These are phyloP conservation scores for Entomortierella chlamydospora DNA, from an alignment of 192 early-diverging fungal species.

Conservation along the genomic window DNA sequence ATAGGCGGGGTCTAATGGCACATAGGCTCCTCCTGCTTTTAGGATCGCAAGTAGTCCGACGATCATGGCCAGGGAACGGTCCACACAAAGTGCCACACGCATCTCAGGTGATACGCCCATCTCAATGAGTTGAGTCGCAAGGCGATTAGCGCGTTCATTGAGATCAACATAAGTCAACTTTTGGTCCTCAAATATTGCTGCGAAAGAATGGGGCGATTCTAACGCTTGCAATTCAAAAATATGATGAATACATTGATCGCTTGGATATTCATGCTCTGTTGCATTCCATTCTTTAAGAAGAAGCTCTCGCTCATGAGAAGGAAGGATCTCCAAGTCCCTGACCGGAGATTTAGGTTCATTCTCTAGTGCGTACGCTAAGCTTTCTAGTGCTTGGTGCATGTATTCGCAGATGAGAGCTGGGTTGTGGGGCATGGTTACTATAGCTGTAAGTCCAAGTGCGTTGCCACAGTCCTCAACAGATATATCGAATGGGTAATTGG, in stretches of 20 bases:
- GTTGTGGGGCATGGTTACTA: background rate
- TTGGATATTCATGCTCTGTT: background rate
- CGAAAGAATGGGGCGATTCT: background rate
- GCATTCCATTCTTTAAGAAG: conserved; percentile 12
- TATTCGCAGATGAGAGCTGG: background rate
- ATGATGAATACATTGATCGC: background rate
- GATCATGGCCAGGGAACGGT: conserved; percentile 6
- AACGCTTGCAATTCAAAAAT: conserved; percentile 4
- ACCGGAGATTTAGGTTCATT: background rate
- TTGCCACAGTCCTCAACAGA: background rate
- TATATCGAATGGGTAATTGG: conserved; percentile 14
- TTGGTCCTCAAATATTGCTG: conserved; percentile 13
- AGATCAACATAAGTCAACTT: conserved; percentile 13
- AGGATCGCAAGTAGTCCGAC: conserved; percentile 39
- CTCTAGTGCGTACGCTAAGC: conserved; percentile 1
- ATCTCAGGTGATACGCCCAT: conserved; percentile 5
- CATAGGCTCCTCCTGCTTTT: conserved; percentile 54
- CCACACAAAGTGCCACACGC: conserved; percentile 9
- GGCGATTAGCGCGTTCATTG: conserved; percentile 5
- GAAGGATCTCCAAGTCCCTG: background rate
- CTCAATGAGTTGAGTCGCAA: conserved; percentile 12
- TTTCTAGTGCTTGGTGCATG: conserved; percentile 9
- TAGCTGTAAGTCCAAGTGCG: background rate
- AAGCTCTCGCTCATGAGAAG: background rate
- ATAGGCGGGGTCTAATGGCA: conserved; percentile 49